Conservation (phyloP, 495 filamentous ascomycete species). For the Parathielavia appendiculata region DNA sequence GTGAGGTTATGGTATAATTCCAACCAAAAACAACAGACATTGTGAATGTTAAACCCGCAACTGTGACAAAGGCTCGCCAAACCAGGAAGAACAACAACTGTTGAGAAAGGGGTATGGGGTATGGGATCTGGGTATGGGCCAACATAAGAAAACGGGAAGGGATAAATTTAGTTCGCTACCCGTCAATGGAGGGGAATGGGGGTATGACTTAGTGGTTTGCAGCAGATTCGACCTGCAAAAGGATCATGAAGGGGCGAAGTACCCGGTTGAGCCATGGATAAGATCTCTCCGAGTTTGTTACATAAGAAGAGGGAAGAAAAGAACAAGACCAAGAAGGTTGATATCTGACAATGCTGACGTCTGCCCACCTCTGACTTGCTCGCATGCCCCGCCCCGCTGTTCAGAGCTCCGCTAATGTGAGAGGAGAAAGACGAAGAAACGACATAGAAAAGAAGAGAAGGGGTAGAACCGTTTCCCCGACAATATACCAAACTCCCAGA, state of each 20-base stretch:
- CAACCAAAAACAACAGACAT: conserved; percentile 7
- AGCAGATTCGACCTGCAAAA: not conserved
- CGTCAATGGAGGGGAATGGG: conserved; percentile 8
- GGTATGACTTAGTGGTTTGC: not conserved
- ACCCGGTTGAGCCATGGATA: conserved; percentile 11
- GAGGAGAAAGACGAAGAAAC: conserved; percentile 5
- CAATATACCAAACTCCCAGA: conserved; percentile 25
- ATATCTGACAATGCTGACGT: conserved; percentile 21
- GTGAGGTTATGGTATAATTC: conserved; percentile 1
- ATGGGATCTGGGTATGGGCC: not conserved
- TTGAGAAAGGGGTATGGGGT: conserved; percentile 10
- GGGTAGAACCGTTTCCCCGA: conserved; percentile 16
- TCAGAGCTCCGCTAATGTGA: conserved; percentile 9
- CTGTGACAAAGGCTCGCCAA: conserved; percentile 1
- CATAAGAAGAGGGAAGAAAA: conserved; percentile 29
- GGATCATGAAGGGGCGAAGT: not conserved
- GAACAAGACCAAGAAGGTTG: conserved; percentile 7
- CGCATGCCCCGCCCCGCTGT: not conserved
- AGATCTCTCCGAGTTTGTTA: conserved; percentile 17
- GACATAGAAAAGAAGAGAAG: conserved; percentile 6
- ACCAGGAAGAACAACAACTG: conserved; percentile 3
- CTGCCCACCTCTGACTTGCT: not conserved
- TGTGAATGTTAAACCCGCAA: conserved; percentile 7
- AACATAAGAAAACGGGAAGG: conserved; percentile 3
- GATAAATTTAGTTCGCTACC: conserved; percentile 3